Conservation (phyloP, 345 rosid species). For the Sisymbrium irio region DNA sequence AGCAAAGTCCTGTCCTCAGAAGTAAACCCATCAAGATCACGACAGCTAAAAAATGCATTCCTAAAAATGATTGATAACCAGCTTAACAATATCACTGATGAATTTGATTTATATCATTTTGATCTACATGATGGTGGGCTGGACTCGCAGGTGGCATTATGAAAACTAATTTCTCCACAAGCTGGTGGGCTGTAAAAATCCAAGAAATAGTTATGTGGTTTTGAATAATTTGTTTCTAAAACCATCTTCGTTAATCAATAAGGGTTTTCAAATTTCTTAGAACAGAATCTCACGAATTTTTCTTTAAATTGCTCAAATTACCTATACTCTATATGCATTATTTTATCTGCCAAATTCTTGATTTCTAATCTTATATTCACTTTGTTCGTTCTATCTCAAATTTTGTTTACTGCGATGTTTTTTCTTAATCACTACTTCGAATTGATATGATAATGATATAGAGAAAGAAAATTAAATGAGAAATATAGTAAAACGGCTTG, state of each 20-base stretch:
- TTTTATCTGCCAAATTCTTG: not conserved
- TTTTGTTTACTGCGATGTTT: not conserved
- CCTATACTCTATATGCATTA: too few species aligned
- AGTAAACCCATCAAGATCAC: conserved; percentile 26
- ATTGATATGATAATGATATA: not conserved
- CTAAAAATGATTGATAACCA: conserved; percentile 1
- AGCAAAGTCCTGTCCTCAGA: conserved; percentile 50
- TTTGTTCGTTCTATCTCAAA: not conserved
- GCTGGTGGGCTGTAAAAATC: not conserved
- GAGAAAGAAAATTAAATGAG: not conserved
- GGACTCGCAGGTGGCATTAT: too few species aligned
- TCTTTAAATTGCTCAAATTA: too few species aligned
- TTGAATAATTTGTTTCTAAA: conserved; percentile 1
- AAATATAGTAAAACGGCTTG: not conserved
- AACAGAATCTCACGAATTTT: not conserved
- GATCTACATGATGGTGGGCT: not conserved
- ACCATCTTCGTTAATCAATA: not conserved
- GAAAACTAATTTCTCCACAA: too few species aligned
- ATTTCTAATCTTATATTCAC: not conserved
- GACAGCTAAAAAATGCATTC: conserved; percentile 16
- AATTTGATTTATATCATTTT: not conserved
- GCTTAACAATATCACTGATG: not conserved
- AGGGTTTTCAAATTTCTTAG: not conserved
- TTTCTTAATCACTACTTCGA: not conserved
- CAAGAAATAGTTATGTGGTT: not conserved